Evolutionary conservation across 1,139 yeast genomes (phyloP).

Genomic region (Geotrichum phurueaensis): DNA sequence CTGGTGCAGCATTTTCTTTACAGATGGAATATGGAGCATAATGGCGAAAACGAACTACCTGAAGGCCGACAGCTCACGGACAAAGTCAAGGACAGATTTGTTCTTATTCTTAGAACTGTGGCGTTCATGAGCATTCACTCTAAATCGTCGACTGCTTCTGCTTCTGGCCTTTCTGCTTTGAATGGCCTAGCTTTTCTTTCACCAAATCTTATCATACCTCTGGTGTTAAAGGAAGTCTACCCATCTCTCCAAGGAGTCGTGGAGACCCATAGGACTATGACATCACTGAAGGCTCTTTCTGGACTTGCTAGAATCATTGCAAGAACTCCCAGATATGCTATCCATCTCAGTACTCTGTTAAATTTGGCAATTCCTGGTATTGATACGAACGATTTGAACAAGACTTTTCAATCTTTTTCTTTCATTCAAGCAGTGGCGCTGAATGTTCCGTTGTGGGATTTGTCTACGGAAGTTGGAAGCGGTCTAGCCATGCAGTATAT

Average conservation of each 20-base stretch:
- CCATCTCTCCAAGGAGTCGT: conserved; percentile 75
- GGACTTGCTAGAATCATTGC: conserved; percentile 66
- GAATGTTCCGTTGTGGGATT: conserved; percentile 56
- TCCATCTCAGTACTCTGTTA: conserved; percentile 71
- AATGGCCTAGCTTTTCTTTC: conserved; percentile 59
- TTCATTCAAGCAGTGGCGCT: conserved; percentile 67
- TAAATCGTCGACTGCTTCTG: conserved; percentile 54
- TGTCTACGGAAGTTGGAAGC: conserved; percentile 35
- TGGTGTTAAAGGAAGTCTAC: conserved; percentile 66
- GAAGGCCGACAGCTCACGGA: conserved; percentile 43
- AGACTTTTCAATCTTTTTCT: conserved; percentile 65
- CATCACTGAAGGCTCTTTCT: conserved; percentile 64
- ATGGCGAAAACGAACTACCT: conserved; percentile 37
- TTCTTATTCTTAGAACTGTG: conserved; percentile 50
- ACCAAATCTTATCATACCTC: conserved; percentile 59
- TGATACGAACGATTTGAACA: conserved; percentile 78
- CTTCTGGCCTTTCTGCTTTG: conserved; percentile 55
- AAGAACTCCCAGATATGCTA: conserved; percentile 57
- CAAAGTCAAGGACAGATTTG: conserved; percentile 46
- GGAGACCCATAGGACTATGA: conserved; percentile 73
- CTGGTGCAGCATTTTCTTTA: conserved; percentile 32
- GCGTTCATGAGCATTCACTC: conserved; percentile 75
- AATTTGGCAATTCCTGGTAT: conserved; percentile 72
- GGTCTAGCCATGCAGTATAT: conserved; percentile 69
- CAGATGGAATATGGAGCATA: conserved; percentile 36